Base-by-base conservation (phyloP, 495 filamentous ascomycete genomes). In the Daldinia decipiens region DNA sequence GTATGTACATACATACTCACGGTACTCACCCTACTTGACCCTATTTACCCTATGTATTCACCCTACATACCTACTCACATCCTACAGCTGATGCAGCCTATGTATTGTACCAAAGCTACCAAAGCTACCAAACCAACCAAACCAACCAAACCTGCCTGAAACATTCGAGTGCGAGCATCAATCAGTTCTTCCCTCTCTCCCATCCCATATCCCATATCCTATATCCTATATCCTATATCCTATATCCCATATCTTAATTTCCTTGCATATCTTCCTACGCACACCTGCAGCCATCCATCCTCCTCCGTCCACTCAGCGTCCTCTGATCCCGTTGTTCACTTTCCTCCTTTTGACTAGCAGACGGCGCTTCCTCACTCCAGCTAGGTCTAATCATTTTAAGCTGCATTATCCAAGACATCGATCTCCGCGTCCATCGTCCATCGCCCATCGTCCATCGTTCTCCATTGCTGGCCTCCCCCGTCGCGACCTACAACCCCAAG, bases 131-230 rank as follows among this genome's bases (percentile, higher is more conserved):
- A 53, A 27, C 56, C 62, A 58, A 63, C 59, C 64, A 56, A 76
- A 8, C 8, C 8, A 26, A 26, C 26, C 26, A 32, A 32, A 63
- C 61, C 62, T 55, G 74, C 78, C 72, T 75, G 77, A 77, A 68
- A 72, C 68, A 74, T 70, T 67, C 71, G 70, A 71, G 34, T 72
- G 74, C 59, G 62, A 76, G 55, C 65, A 70, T 77, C 74, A 76
- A 70, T 76, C 77, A 63, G 40, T 59, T 56, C 31, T 53, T 19
- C 45, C 67, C 56, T 54, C 45, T 62, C 39, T 59, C 36, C 60
- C 47, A 27, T 45, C 17, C 43, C 58, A 45, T 65, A 39, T 73
- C 56, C 29, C 6, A 31, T 31, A 31, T 47, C 21, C 50, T 55
- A 47, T 65, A 39, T 73, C 56, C 36, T 54, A 62, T 27, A 31